Conservation (phyloP, 257 asterid genomes). For the Fraxinus cuspidata region DNA sequence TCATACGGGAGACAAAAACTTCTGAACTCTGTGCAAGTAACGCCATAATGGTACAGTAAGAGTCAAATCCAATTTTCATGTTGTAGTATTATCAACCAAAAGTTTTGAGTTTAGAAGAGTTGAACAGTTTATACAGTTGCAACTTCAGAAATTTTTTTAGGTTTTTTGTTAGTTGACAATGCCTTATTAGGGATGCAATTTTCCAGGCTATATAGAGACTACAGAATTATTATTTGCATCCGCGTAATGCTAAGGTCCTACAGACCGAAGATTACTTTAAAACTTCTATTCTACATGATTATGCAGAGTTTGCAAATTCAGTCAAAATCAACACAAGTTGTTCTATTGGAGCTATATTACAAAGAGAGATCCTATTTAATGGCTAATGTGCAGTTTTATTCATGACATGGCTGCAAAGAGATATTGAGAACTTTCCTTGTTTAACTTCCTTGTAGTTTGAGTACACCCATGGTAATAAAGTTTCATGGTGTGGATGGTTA, state of each 20-base stretch:
- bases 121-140: not conserved
- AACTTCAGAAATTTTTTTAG: not conserved
- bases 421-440: not conserved
- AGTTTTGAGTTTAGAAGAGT: not conserved
- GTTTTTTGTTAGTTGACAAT: not conserved
- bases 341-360: not conserved
- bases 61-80: not conserved
- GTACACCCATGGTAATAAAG: not conserved
- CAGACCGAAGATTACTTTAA: not conserved
- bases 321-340: not conserved
- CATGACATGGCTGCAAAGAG: not conserved
- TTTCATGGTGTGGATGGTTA: not conserved
- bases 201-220: not conserved
- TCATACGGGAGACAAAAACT: not conserved
- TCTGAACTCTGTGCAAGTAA: not conserved
- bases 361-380: not conserved
- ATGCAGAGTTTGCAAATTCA: not conserved
- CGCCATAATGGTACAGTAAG: not conserved
- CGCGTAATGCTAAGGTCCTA: conserved; percentile 4
- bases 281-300: not conserved
- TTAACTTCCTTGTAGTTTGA: not conserved
- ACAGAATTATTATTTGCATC: not conserved
- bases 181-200: not conserved
- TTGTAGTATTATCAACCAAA: not conserved
- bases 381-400: not conserved